Conservation (phyloP, 2,329 filamentous ascomycete genomes). For the Trichophyton mentagrophytes region DNA sequence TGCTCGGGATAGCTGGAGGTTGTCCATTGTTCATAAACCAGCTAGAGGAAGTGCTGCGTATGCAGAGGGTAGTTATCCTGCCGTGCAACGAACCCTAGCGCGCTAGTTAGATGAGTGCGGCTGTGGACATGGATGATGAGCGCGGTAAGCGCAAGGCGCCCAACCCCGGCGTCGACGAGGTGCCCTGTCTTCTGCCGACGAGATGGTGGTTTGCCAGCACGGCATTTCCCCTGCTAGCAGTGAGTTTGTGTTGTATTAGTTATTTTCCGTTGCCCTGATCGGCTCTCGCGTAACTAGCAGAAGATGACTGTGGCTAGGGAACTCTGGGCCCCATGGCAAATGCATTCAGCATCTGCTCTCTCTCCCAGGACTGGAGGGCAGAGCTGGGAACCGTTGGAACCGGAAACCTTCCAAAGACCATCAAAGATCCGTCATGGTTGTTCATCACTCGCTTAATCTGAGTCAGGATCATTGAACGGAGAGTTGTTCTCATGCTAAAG, state of each 20-base stretch:
- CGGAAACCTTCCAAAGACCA: conserved; percentile 33
- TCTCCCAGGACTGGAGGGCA: conserved; percentile 45
- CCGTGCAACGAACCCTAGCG: too few species aligned
- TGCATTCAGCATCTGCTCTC: conserved; percentile 43
- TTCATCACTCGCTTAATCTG: conserved; percentile 6
- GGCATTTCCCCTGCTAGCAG: conserved; percentile 44
- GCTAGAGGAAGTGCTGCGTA: too few species aligned
- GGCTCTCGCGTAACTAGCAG: not conserved
- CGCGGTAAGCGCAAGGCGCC: too few species aligned
- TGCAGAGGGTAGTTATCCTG: too few species aligned
- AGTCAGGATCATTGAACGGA: not conserved
- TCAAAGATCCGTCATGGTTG: conserved; percentile 43
- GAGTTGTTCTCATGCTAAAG: conserved; percentile 3
- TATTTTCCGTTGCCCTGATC: not conserved
- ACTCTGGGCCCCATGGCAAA: conserved; percentile 45
- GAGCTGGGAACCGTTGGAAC: conserved; percentile 36
- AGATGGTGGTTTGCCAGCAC: conserved; percentile 51
- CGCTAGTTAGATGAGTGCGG: not conserved
- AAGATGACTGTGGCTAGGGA: conserved; percentile 17
- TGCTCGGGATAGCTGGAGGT: too few species aligned
- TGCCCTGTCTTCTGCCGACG: conserved; percentile 18
- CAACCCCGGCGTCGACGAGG: not conserved
- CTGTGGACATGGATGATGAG: not conserved
- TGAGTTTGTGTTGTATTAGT: conserved; percentile 12
- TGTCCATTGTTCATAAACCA: too few species aligned